Base-by-base conservation (phyloP, 345 rosid genomes). In the Euphorbia peplus region DNA sequence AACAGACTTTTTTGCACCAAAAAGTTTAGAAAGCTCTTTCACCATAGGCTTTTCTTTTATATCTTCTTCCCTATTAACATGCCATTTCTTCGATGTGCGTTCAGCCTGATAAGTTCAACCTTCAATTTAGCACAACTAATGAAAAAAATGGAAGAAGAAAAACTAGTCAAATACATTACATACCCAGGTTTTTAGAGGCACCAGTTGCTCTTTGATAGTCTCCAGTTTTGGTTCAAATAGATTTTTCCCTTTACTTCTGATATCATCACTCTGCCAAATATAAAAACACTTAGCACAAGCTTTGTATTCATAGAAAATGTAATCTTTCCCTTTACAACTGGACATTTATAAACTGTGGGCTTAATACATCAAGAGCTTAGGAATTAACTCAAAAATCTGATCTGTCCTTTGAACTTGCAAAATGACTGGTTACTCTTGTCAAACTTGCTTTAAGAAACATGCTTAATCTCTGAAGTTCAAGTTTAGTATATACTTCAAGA, bases 101-200 rank as follows among this genome's bases (percentile, higher is more conserved):
- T 64, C 86, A 0, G 82, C 93, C 98, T 91, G 90, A 60, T 62
- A 21, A 54, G 69, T 8, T 58, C 42, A 58, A 61, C 18, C 18
- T 63, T 60, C 25, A 26, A 26, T 54, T 64, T 70, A 58, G 60
- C 14, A 2, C 22, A 8, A 29, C 48, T 42, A 7, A 56, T n/a
- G 11, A 57, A 64, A 70, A 60, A 48, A n/a, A 50, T 48, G 13
- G 61, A 24, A 5, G 12, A 39, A 41, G 51, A 16, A n/a, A 64
- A 62, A 54, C 30, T 60, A 25, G 64, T 37, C 29, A n/a, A 54
- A 41, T 46, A 30, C 37, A 32, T 32, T 32, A 19, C 85, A 39
- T 85, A 93, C 98, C 98, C 96, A 89, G 74, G 70, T 78, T 79
- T 72, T 83, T 25, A 91, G 28, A 13, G 98, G 98, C 47, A 70